Base-by-base conservation (phyloP, 495 filamentous ascomycete species). In the Daldinia grandis region DNA sequence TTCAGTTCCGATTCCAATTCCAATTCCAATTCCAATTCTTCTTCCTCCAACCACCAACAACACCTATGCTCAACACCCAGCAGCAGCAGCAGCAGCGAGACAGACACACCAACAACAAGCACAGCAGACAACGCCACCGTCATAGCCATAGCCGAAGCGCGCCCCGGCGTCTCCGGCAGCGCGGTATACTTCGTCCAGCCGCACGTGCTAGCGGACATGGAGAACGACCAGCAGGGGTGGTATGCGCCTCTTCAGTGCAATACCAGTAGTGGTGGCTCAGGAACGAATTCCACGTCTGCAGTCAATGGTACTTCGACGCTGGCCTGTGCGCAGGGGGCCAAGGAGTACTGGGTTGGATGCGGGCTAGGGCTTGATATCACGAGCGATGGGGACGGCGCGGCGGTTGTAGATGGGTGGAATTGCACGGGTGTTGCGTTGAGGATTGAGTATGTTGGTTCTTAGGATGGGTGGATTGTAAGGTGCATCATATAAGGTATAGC, bases 1-100 rank as follows among this genome's bases (percentile, higher is more conserved):
- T 68, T 79, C 44, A 21, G 40, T 21, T 14, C 33, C 33, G n/a
- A n/a, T n/a, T n/a, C n/a, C n/a, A n/a, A n/a, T n/a, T 37, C 31
- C n/a, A n/a, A n/a, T 10, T 35, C 10, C 31, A 8, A 2, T 6
- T 1, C 33, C 28, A 30, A 30, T 6, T 30, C 28, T 6, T 35
- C 31, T 10, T 40, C 15, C 15, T 40, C 37, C 5, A 2, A 8
- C 15, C 19, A 49, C 14, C 44, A 49, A 6, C 44, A 49, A 6
- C 71, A 74, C 33, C 54, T 79, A 1, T 79, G 77, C 51, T 68
- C 44, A 24, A 24, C 68, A 0, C 65, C 74, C 5, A 68, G 21
- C 35, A 19, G 17, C n/a, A 68, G 21, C 35, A 19, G 17, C n/a
- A 14, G 31, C 10, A 14, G 31, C 10, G 31, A 35, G 0, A 35